Base-by-base conservation (phyloP, 805 yeast genomes). In the Candida vaughaniae region DNA sequence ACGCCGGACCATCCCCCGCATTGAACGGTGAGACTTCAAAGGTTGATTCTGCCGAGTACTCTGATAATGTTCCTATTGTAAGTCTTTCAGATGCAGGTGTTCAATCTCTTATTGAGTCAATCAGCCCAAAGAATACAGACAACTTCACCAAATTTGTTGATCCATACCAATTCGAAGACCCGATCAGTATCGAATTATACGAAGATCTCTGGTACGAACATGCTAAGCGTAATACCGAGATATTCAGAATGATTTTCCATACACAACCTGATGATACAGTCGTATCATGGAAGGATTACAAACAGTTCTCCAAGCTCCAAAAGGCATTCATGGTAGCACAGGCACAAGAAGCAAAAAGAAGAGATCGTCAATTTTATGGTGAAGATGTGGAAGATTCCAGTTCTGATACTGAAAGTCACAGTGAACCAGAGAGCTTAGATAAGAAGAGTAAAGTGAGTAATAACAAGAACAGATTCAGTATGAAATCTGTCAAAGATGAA, bases 191-290 rank as follows among this genome's bases (percentile, higher is more conserved):
- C n/a, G 77, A 76, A 2, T 93, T 93, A 56, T 87, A 79, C 52
- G 90, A 85, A 49, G 96, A 88, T 49, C 57, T 82, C 6, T 91
- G 96, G 96, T 76, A 72, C 55, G 82, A 82, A 4, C 78, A 77
- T 51, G 97, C 99, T 0, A 66, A 83, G 36, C 73, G 90, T 50
- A 93, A 93, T 53, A 88, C 98, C 0, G 71, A 77, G 41, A 65
- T 95, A 1, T 93, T 77, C 64, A 72, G 96, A 43, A 69, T 83
- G 58, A 85, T 93, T 1, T 93, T 93, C 73, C 90, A 90, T 46
- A 80, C 87, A 44, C 99, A 95, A 55, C 99, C 99, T 0, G 99
- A 93, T 60, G 88, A 91, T 56, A 70, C 78, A 5, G 98, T 91
- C n/a, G 71, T 71, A 16, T 75, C 89, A 0, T 93, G 99, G 99